Conservation (phyloP, 2,329 filamentous ascomycete genomes). For the Blastomyces parvus region DNA sequence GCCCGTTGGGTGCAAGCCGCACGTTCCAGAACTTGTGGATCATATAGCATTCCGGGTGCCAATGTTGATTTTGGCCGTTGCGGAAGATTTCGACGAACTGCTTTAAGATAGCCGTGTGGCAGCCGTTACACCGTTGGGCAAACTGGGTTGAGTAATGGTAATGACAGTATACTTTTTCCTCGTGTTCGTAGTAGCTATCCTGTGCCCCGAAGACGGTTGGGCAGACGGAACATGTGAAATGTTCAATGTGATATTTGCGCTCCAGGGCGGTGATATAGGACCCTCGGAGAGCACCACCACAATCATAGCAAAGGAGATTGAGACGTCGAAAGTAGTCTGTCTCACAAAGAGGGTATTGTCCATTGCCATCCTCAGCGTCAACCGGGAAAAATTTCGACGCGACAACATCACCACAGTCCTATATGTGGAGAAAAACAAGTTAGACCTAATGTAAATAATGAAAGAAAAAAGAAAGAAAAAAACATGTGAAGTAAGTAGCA, state of each 20-base stretch:
- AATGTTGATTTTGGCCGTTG: constrained; percentile 96
- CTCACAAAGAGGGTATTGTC: constrained; percentile 91
- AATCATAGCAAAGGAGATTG: constrained; percentile 82
- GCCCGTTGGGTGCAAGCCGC: constrained; percentile 58
- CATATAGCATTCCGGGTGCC: constrained; percentile 99
- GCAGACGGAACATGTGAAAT: constrained; percentile 96
- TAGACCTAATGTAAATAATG: not conserved
- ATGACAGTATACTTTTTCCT: constrained; percentile 92
- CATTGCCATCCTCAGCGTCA: constrained; percentile 72
- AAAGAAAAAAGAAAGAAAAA: not conserved
- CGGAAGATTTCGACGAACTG: constrained; percentile 98
- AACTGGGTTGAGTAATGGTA: constrained; percentile 98
- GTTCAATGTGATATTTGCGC: constrained; percentile 97
- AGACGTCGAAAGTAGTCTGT: constrained; percentile 94
- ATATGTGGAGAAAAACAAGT: constrained; percentile 9
- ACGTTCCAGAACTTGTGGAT: constrained; percentile 99
- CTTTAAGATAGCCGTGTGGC: constrained; percentile 92
- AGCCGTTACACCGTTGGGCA: constrained; percentile 91
- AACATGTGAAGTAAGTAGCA: constrained; percentile 9
- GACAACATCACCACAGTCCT: constrained; percentile 96
- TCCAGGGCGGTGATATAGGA: constrained; percentile 98
- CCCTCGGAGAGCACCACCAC: constrained; percentile 81
- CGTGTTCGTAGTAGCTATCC: constrained; percentile 98
- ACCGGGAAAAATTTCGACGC: constrained; percentile 98
- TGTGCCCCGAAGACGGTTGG: constrained; percentile 96